phyloP scores from a whole-genome alignment of 257 asterid genomes.

The Primulina eburnea region DNA sequence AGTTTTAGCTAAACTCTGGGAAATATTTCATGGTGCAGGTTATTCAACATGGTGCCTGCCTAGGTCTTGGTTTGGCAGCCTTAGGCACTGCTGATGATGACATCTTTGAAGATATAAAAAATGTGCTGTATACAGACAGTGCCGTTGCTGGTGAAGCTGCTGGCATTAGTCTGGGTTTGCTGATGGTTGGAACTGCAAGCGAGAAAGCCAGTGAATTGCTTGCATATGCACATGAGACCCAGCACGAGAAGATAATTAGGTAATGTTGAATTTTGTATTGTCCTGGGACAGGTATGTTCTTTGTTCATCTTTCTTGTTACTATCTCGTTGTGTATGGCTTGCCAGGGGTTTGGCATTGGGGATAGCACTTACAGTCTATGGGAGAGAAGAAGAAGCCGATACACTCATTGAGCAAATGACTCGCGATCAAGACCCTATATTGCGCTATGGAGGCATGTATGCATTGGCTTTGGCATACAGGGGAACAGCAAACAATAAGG shows the following conservation, averaged over 20 bases:
- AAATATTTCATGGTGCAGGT: slow-evolving; percentile 48
- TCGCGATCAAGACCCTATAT: slow-evolving; percentile 93
- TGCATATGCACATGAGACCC: slow-evolving; percentile 96
- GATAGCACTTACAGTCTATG: slow-evolving; percentile 94
- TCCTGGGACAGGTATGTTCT: neutral
- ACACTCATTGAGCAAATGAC: slow-evolving; percentile 95
- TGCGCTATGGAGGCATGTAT: slow-evolving; percentile 98
- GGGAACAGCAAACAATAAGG: slow-evolving; percentile 93
- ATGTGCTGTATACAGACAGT: slow-evolving; percentile 86
- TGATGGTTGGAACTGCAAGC: slow-evolving; percentile 98
- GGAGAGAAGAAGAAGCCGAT: slow-evolving; percentile 97
- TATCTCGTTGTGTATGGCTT: slow-evolving; percentile 15
- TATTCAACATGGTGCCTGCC: slow-evolving; percentile 99
- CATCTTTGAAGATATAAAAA: slow-evolving; percentile 76
- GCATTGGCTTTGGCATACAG: slow-evolving; percentile 97
- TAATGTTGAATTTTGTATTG: slow-evolving; percentile 28
- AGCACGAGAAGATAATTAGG: slow-evolving; percentile 96
- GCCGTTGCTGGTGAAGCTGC: slow-evolving; percentile 99
- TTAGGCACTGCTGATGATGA: slow-evolving; percentile 94
- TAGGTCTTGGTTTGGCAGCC: slow-evolving; percentile 97
- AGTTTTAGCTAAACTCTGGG: slow-evolving; percentile 22
- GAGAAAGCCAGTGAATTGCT: slow-evolving; percentile 96
- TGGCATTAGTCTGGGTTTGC: slow-evolving; percentile 93
- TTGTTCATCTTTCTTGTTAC: neutral
- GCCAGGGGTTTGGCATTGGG: slow-evolving; percentile 92